A percentile compares a stretch with the other conserved stretches of the same genome.
These are phyloP conservation scores for Pseudomonodictys pantanalensis DNA, from an alignment of 495 filamentous ascomycete genomes.

Conservation along the genomic window DNA sequence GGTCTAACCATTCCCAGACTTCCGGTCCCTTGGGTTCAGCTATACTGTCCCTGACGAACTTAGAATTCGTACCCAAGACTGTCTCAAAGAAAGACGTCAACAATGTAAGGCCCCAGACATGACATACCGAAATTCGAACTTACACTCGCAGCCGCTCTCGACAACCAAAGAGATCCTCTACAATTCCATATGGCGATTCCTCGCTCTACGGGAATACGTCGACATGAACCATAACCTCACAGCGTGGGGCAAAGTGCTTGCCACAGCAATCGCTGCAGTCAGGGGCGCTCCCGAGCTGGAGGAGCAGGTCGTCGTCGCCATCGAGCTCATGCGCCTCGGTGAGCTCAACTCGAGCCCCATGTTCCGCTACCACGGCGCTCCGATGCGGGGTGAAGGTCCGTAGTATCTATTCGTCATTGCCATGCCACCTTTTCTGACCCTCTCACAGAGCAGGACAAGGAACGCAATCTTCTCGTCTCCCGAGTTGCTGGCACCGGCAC, in stretches of 20 bases:
- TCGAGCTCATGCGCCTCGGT: slow-evolving; percentile 37
- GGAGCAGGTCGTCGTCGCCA: slow-evolving; percentile 31
- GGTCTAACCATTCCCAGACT: slow-evolving; percentile 35
- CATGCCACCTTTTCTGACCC: slow-evolving; percentile 5
- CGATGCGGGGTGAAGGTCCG: slow-evolving; percentile 32
- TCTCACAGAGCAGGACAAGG: slow-evolving; percentile 11
- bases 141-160: slow-evolving; percentile 16
- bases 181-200: slow-evolving; percentile 79
- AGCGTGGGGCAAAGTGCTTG: slow-evolving; percentile 75
- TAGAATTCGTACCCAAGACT: slow-evolving; percentile 64
- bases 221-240: slow-evolving; percentile 79
- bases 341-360: slow-evolving; percentile 52
- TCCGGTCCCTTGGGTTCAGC: slow-evolving; percentile 56
- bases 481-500: slow-evolving; percentile 79
- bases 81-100: slow-evolving; percentile 48
- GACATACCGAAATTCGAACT: background rate
- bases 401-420: slow-evolving; percentile 36
- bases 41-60: slow-evolving; percentile 40
- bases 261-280: slow-evolving; percentile 61
- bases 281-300: slow-evolving; percentile 46
- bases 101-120: slow-evolving; percentile 27
- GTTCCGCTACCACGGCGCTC: slow-evolving; percentile 45
- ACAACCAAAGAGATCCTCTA: slow-evolving; percentile 63
- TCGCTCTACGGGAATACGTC: slow-evolving; percentile 83
- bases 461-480: slow-evolving; percentile 70